A percentile compares a stretch with the other conserved stretches of the same genome.
phyloP scores from a whole-genome alignment of 495 filamentous ascomycete species.

The Bacidia gigantensis region DNA sequence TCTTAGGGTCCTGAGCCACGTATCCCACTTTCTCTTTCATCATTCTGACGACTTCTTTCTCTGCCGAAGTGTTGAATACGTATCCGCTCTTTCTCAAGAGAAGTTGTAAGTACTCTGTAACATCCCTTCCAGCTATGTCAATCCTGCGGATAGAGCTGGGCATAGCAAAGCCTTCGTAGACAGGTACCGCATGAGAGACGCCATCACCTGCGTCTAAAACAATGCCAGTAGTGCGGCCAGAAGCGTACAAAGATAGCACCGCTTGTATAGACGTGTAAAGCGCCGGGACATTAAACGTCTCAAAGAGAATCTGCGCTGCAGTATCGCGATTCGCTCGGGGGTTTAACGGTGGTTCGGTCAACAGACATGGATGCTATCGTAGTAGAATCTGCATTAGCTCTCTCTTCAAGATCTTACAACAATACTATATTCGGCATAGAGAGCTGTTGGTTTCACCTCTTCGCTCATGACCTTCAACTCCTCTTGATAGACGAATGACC shows the following conservation, averaged over 20 bases:
- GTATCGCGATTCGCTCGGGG: conserved; percentile 91
- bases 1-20: conserved; percentile 78
- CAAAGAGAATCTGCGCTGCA: conserved; percentile 94
- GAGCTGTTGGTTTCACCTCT: no score
- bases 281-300: conserved; percentile 96
- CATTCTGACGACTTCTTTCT: conserved; percentile 91
- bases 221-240: conserved; percentile 89
- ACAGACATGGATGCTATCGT: conserved; percentile 73
- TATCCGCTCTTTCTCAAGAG: conserved; percentile 84
- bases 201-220: conserved; percentile 93
- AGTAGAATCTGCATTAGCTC: not conserved
- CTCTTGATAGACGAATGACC: conserved; percentile 74
- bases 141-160: conserved; percentile 87
- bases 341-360: conserved; percentile 95
- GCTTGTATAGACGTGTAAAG: conserved; percentile 96
- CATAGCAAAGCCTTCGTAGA: conserved; percentile 96
- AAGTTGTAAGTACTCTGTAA: conserved; percentile 89
- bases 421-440: conserved; percentile 13
- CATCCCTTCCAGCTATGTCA: conserved; percentile 94
- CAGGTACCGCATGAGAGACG: conserved; percentile 92
- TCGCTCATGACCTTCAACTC: conserved; percentile 90
- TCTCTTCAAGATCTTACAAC: not conserved
- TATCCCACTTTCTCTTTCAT: conserved; percentile 96
- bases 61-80: conserved; percentile 92
- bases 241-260: conserved; percentile 90